Conservation (phyloP, 2,329 filamentous ascomycete genomes). For the Xylaria arbuscula region DNA sequence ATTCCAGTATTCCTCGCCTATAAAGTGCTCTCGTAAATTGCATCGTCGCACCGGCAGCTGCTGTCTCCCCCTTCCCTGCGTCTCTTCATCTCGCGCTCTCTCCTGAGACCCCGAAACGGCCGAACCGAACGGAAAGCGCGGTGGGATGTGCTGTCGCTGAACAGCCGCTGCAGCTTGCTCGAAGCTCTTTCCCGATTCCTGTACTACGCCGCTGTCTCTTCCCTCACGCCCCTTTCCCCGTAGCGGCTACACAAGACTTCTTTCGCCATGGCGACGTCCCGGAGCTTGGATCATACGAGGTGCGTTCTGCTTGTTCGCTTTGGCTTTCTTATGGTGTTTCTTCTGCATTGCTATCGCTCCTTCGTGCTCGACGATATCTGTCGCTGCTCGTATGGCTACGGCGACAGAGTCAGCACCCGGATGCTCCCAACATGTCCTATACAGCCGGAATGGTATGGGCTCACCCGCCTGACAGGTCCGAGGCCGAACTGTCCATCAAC, state of each 20-base stretch:
- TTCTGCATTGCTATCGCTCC: background rate
- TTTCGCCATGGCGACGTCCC: slow-evolving; percentile 49
- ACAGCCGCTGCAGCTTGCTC: slow-evolving; percentile 35
- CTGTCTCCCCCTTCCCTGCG: slow-evolving; percentile 14
- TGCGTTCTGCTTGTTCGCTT: slow-evolving; percentile 39
- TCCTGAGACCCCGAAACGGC: slow-evolving; percentile 31
- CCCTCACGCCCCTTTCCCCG: slow-evolving; percentile 16
- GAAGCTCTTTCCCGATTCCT: slow-evolving; percentile 38
- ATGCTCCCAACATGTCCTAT: slow-evolving; percentile 33
- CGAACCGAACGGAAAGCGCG: slow-evolving; percentile 28
- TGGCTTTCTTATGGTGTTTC: slow-evolving; percentile 21
- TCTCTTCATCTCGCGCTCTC: slow-evolving; percentile 6
- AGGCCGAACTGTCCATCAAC: slow-evolving; percentile 75
- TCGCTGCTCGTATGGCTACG: slow-evolving; percentile 14
- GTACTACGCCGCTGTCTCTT: slow-evolving; percentile 33
- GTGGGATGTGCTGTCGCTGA: slow-evolving; percentile 43
- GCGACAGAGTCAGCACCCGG: background rate
- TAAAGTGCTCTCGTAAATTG: slow-evolving; percentile 22
- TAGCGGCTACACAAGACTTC: slow-evolving; percentile 34
- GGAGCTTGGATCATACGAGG: slow-evolving; percentile 52
- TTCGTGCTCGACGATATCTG: slow-evolving; percentile 14
- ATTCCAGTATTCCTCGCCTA: background rate
- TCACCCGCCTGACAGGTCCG: slow-evolving; percentile 62
- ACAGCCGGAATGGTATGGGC: slow-evolving; percentile 37
- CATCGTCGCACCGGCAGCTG: slow-evolving; percentile 22